A percentile compares a stretch with the other conserved stretches of the same genome.
Evolutionary conservation across 352 stramenopile species (phyloP).

Genomic region (Globisporangium okanoganense): DNA sequence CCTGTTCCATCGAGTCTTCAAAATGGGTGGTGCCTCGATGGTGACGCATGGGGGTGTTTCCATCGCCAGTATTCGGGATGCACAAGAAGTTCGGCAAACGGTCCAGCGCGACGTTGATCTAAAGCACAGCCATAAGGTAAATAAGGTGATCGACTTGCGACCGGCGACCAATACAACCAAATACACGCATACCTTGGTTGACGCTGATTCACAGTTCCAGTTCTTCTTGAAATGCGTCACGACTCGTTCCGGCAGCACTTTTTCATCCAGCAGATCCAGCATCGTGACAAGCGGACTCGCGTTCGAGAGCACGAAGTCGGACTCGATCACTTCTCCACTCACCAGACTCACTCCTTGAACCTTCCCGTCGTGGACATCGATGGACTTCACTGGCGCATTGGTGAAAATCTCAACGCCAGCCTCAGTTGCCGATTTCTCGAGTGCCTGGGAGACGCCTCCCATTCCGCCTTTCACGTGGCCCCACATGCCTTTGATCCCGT

Average conservation of each 20-base stretch:
- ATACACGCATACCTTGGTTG: slow-evolving; percentile 51
- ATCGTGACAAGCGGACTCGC: slow-evolving; percentile 80
- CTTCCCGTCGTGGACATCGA: slow-evolving; percentile 41
- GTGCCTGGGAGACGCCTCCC: slow-evolving; percentile 70
- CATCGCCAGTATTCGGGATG: slow-evolving; percentile 58
- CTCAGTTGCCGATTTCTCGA: slow-evolving; percentile 54
- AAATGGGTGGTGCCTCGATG: slow-evolving; percentile 90
- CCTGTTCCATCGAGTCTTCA: slow-evolving; percentile 68
- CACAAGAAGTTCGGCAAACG: slow-evolving; percentile 82
- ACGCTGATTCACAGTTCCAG: slow-evolving; percentile 78
- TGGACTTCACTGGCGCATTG: slow-evolving; percentile 55
- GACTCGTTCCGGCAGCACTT: slow-evolving; percentile 47
- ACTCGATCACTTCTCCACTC: slow-evolving; percentile 46
- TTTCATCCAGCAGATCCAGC: slow-evolving; percentile 67
- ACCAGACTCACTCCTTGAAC: slow-evolving; percentile 63
- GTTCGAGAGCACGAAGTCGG: slow-evolving; percentile 74
- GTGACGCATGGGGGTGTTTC: slow-evolving; percentile 59
- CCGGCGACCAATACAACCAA: too few relatives aligned
- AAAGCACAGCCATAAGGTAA: not conserved
- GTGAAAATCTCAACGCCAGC: slow-evolving; percentile 75
- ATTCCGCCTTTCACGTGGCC: slow-evolving; percentile 89
- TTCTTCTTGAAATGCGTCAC: slow-evolving; percentile 73
- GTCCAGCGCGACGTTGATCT: slow-evolving; percentile 90
- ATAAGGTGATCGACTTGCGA: too few relatives aligned
- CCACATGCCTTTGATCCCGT: slow-evolving; percentile 86